phyloP scores from a whole-genome alignment of 2,329 filamentous ascomycete species.

The Penicillium sp. region DNA sequence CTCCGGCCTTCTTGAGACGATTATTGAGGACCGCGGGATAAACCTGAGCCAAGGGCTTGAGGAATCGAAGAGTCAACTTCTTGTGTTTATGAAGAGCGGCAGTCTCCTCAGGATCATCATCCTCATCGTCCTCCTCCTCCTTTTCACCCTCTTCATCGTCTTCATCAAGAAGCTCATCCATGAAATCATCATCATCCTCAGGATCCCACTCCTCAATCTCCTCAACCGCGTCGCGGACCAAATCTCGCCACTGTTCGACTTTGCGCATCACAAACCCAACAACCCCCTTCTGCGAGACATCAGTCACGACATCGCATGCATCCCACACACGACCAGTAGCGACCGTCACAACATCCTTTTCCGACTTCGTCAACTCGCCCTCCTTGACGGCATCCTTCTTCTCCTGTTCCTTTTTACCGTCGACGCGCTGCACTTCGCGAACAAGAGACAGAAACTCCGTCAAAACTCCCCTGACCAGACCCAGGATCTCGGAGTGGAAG shows the following conservation, averaged over 20 bases:
- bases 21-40: conserved; percentile 47
- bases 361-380: conserved; percentile 26
- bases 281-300: conserved; percentile 67
- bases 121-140: conserved; percentile 15
- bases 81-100: conserved; percentile 43
- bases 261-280: conserved; percentile 70
- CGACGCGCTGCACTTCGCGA: conserved; percentile 55
- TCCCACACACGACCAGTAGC: conserved; percentile 81
- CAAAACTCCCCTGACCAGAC: conserved; percentile 61
- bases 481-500: conserved; percentile 65
- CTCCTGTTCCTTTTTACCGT: conserved; percentile 47
- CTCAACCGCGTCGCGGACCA: conserved; percentile 77
- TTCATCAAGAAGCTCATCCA: conserved; percentile 39
- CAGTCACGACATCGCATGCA: conserved; percentile 71
- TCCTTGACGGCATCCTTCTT: conserved; percentile 30
- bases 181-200: conserved; percentile 63
- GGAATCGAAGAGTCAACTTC: conserved; percentile 42
- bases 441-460: conserved; percentile 64
- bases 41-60: conserved; percentile 46
- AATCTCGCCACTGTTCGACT: conserved; percentile 71
- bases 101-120: conserved; percentile 27
- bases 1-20: conserved; percentile 38
- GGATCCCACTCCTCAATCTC: conserved; percentile 89
- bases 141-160: conserved; percentile 26
- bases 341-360: conserved; percentile 59